Percentiles rank a stretch among this genome's conserved stretches.
phyloP scores from a whole-genome alignment of 1,284 basidiomycete species.

The Cryptococcus sp. region DNA sequence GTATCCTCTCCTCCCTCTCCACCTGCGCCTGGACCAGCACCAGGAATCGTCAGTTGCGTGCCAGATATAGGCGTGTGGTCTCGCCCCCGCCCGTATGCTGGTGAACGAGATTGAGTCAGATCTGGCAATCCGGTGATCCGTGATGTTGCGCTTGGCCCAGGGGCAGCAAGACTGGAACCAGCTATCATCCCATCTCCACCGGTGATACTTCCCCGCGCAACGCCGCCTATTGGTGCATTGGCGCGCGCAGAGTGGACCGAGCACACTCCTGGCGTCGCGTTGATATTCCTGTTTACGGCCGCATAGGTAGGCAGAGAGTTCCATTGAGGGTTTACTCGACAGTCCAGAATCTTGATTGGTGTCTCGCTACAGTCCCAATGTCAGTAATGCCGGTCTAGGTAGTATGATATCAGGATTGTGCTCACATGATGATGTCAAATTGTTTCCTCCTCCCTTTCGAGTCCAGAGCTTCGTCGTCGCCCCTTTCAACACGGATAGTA shows the following conservation, averaged over 20 bases:
- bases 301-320: conserved; percentile 66
- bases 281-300: conserved; percentile 20
- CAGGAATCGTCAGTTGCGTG: not conserved
- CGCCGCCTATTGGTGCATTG: conserved; percentile 1
- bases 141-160: not conserved
- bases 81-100: not conserved
- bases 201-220: not conserved
- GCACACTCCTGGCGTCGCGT: conserved; percentile 29
- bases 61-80: not conserved
- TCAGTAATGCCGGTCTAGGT: conserved; percentile 1
- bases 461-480: conserved; percentile 68
- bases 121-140: not conserved
- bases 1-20: conserved; percentile 41
- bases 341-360: conserved; percentile 56
- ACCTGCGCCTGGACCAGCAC: not conserved
- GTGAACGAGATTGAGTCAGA: conserved; percentile 2
- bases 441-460: conserved; percentile 69
- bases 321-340: conserved; percentile 76
- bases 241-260: conserved; percentile 33
- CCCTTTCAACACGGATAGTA: conserved; percentile 79
- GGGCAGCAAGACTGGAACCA: not conserved
- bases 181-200: not conserved
- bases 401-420: not conserved
- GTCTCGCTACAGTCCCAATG: conserved; percentile 42
- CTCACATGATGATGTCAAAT: conserved; percentile 81